These are phyloP conservation scores for Quercus gilva DNA, from an alignment of 306 rosid species.

Conservation along the genomic window DNA sequence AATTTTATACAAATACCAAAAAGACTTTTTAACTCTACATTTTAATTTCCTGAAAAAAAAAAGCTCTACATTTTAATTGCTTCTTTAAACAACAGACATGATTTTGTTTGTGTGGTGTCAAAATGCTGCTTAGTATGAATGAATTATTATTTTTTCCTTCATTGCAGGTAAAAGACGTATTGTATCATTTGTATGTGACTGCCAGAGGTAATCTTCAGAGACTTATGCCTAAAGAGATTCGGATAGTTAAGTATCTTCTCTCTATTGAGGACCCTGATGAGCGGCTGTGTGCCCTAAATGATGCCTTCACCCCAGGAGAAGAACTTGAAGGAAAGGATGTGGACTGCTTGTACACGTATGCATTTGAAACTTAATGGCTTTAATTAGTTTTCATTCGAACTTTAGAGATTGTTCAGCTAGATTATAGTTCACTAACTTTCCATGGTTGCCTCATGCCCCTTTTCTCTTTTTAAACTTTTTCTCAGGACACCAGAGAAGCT, in stretches of 20 bases:
- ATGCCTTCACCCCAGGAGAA: constrained; percentile 94
- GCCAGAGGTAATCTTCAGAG: constrained; percentile 83
- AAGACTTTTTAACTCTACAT: background rate
- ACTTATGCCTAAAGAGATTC: constrained; percentile 80
- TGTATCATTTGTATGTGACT: constrained; percentile 77
- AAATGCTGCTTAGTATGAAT: background rate
- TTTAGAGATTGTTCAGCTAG: background rate
- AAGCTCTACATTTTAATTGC: background rate
- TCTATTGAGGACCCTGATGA: constrained; percentile 76
- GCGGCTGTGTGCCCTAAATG: constrained; percentile 57
- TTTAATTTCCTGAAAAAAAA: background rate
- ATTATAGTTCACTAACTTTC: background rate
- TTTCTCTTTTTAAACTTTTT: constrained; percentile 12
- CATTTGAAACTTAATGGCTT: constrained; percentile 9
- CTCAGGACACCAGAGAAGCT: constrained; percentile 84
- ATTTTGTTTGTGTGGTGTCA: background rate
- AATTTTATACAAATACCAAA: background rate
- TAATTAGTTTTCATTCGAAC: background rate
- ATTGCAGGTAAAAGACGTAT: constrained; percentile 70
- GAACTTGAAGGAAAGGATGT: constrained; percentile 73
- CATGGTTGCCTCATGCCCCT: background rate
- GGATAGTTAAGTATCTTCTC: constrained; percentile 74
- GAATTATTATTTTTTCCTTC: background rate
- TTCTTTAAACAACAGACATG: background rate
- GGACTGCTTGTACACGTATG: constrained; percentile 83